Percentiles rank a stretch among this genome's conserved stretches.
Conservation (phyloP, 2,329 filamentous ascomycete species). For the Botrytis hyacinthi region DNA sequence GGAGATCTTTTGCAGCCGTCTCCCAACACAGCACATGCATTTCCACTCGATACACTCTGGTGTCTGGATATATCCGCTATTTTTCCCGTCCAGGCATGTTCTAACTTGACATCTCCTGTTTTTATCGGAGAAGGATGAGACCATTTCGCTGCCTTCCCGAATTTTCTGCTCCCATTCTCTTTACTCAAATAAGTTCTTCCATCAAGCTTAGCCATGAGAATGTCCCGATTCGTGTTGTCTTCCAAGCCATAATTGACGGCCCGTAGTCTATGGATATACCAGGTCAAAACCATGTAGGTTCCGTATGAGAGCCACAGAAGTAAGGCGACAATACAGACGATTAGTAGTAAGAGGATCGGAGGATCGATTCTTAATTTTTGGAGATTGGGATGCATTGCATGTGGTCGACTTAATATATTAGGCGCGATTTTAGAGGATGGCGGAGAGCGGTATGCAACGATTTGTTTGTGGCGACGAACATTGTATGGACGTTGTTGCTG, state of each 20-base stretch:
- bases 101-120: neutral
- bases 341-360: neutral
- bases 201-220: neutral
- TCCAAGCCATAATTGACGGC: conserved; percentile 2
- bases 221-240: neutral
- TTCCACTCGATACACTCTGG: conserved; percentile 8
- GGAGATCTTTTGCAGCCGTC: neutral
- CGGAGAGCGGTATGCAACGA: neutral
- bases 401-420: conserved; percentile 1
- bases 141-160: neutral
- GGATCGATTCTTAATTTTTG: conserved; percentile 12
- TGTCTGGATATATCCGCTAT: neutral
- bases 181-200: neutral
- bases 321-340: neutral
- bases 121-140: neutral
- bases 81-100: neutral
- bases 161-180: neutral
- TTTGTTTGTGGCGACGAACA: conserved; percentile 7
- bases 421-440: neutral
- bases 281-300: neutral
- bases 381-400: conserved; percentile 3
- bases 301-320: conserved; percentile 6
- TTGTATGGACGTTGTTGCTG: neutral
- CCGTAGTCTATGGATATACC: neutral
- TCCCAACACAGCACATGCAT: neutral